phyloP scores from a whole-genome alignment of 805 yeast species.

The Sugiyamaella floridensis region DNA sequence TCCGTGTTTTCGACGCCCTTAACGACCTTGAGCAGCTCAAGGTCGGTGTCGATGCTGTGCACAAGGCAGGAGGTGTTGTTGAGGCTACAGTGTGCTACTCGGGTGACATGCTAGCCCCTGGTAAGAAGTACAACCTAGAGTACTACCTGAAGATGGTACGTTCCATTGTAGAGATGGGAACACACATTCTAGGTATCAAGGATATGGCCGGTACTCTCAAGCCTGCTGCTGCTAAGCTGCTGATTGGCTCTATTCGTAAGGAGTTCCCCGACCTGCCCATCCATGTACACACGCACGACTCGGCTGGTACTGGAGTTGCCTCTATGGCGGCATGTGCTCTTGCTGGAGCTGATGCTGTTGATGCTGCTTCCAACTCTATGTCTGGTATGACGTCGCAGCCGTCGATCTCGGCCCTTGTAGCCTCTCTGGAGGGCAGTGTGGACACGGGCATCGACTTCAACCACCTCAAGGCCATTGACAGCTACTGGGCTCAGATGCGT shows the following conservation, averaged over 20 bases:
- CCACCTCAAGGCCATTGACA: slow-evolving; percentile 74
- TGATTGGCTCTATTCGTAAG: slow-evolving; percentile 74
- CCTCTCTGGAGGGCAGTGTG: slow-evolving; percentile 82
- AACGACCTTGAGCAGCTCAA: slow-evolving; percentile 93
- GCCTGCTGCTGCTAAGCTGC: slow-evolving; percentile 82
- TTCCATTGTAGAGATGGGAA: slow-evolving; percentile 84
- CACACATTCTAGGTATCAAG: slow-evolving; percentile 94
- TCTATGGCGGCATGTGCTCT: slow-evolving; percentile 89
- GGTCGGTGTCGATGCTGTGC: slow-evolving; percentile 97
- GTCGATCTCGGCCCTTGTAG: slow-evolving; percentile 84
- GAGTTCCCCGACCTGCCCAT: slow-evolving; percentile 91
- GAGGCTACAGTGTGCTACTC: slow-evolving; percentile 98
- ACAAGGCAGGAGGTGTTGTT: slow-evolving; percentile 97
- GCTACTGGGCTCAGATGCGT: slow-evolving; percentile 99
- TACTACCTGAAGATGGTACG: slow-evolving; percentile 81
- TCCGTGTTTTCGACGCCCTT: slow-evolving; percentile 95
- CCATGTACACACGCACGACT: slow-evolving; percentile 98
- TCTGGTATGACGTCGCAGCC: slow-evolving; percentile 99
- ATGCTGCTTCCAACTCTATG: slow-evolving; percentile 94
- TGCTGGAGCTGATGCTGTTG: slow-evolving; percentile 98
- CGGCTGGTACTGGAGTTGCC: slow-evolving; percentile 99
- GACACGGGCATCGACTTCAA: slow-evolving; percentile 63
- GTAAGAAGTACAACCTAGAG: slow-evolving; percentile 90
- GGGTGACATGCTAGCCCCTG: slow-evolving; percentile 95
- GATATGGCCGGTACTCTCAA: slow-evolving; percentile 99